phyloP scores from a whole-genome alignment of 2,329 filamentous ascomycete genomes.

The Fusarium mundagurra region DNA sequence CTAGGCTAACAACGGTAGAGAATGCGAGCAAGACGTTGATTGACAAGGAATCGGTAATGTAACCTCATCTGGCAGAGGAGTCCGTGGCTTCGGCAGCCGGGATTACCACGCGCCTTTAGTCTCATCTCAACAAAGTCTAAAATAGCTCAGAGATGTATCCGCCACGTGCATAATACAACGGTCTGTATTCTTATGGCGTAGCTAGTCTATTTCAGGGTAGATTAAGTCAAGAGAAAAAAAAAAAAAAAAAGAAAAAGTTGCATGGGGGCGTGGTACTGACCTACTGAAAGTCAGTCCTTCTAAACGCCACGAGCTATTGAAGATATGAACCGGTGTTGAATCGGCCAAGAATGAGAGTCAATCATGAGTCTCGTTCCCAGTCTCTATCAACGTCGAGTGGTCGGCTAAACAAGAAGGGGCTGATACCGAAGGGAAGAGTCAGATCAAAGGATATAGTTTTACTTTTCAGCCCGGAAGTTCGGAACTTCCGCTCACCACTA shows the following conservation, averaged over 20 bases:
- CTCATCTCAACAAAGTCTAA: constrained; percentile 4
- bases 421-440: background rate
- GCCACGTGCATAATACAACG: constrained; percentile 18
- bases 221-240: background rate
- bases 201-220: constrained; percentile 1
- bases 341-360: background rate
- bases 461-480: background rate
- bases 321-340: background rate
- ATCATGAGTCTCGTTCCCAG: background rate
- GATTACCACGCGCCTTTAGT: background rate
- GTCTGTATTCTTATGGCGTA: background rate
- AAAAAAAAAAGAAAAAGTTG: background rate
- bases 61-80: constrained; percentile 14
- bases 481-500: background rate
- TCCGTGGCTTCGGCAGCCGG: background rate
- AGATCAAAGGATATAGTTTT: background rate
- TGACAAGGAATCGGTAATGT: constrained; percentile 7
- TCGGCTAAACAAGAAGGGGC: background rate
- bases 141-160: background rate
- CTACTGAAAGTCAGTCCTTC: background rate
- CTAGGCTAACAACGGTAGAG: background rate
- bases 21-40: background rate
- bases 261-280: background rate
- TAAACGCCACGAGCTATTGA: background rate
- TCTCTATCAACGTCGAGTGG: background rate